Evolutionary conservation across 139 green algal genomes (phyloP).

Genomic region (Monoraphidium neglectum): DNA sequence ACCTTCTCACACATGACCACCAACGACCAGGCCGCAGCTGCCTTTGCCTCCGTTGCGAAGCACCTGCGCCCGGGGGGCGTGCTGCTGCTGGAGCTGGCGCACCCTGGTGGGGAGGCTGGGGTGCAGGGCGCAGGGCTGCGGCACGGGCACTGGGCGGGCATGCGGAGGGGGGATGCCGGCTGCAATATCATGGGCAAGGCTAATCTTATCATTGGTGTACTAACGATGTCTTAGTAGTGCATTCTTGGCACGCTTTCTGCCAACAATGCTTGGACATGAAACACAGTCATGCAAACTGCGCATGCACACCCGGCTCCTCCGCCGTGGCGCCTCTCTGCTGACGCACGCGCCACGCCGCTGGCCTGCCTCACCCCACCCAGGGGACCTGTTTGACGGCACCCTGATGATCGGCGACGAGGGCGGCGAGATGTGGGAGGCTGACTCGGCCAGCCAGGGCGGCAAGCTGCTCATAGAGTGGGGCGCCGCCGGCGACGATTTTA

Average conservation of each 20-base stretch:
- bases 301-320: too few relatives aligned
- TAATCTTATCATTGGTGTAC: not conserved
- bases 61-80: constrained; percentile 39
- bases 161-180: too few relatives aligned
- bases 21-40: constrained; percentile 31
- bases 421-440: constrained; percentile 59
- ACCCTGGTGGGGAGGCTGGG: constrained; percentile 29
- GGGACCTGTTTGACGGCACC: constrained; percentile 54
- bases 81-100: constrained; percentile 47
- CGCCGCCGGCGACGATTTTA: constrained; percentile 57
- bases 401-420: constrained; percentile 39
- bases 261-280: not conserved
- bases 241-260: not conserved
- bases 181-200: too few relatives aligned
- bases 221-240: not conserved
- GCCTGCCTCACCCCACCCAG: constrained; percentile 3
- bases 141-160: too few relatives aligned
- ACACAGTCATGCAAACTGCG: not conserved
- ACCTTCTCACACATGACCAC: constrained; percentile 48
- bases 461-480: constrained; percentile 69
- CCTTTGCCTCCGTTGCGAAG: not conserved
- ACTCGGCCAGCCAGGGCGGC: constrained; percentile 3
- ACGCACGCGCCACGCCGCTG: not conserved
- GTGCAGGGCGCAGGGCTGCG: too few relatives aligned
- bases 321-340: not conserved